Base-by-base conservation (phyloP, 1,284 basidiomycete species). In the Xanthoconium separans region DNA sequence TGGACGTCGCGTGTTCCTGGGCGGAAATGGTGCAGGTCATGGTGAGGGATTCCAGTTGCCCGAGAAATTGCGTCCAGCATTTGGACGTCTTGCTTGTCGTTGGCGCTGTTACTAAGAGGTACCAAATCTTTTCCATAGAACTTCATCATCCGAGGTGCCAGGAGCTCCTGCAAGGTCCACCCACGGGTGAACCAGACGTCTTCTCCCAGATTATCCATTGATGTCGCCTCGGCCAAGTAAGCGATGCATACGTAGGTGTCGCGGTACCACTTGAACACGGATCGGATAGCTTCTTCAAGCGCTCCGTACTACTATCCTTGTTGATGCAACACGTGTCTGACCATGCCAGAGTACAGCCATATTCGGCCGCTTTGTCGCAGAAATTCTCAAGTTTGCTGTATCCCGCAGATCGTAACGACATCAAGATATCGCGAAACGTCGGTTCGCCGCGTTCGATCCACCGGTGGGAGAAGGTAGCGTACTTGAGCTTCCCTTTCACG, bases 391-490 rank as follows among this genome's bases (percentile, higher is more conserved):
- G 61, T 16, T 68, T 68, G 48, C 20, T 34, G 11, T 71, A 70
- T 36, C 66, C 68, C 3, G 62, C 54, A 1, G 65, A 69, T 39
- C 9, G 47, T 50, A 70, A 68, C 3, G 65, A 70, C 66, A 63
- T 68, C 46, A 61, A 43, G 44, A 67, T 55, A 74, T 40, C 76
- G 74, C n/a, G 84, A 78, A 67, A 87, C 79, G 63, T 87, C 77
- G 54, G 84, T 63, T 12, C 43, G 79, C 83, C n/a, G 79, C 80
- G 65, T 82, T 89, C 8, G 82, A 84, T 16, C 86, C 86, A 44
- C 77, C 86, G 5, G 75, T 79, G 43, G 80, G 79, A 27, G 78
- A 82, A 61, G 76, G 85, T 15, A 83, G 68, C 24, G 78, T 64
- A 79, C 44, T 83, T 79, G 54, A 82, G 74, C 15, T 76, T 75